phyloP scores from a whole-genome alignment of 2,329 filamentous ascomycete genomes.

The Emericellopsis atlantica region DNA sequence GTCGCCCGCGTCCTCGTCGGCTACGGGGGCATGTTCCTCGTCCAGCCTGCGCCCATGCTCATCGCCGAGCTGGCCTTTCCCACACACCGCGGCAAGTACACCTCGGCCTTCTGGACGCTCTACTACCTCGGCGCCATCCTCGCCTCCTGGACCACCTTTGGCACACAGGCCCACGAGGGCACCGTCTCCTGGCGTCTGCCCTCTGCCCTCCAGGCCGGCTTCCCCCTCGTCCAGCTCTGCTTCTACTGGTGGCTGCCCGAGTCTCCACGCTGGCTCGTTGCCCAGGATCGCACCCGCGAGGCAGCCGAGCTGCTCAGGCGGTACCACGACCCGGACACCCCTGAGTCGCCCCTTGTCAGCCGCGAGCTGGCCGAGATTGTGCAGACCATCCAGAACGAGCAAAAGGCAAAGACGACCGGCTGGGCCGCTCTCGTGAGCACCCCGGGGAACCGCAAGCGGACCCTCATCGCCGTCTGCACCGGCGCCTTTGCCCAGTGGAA shows the following conservation, averaged over 20 bases:
- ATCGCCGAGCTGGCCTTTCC: slow-evolving; percentile 17
- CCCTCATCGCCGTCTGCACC: slow-evolving; percentile 7
- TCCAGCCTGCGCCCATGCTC: slow-evolving; percentile 13
- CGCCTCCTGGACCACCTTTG: slow-evolving; percentile 10
- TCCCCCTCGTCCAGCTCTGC: slow-evolving; percentile 23
- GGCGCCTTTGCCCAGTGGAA: slow-evolving; percentile 4
- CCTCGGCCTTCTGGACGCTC: slow-evolving; percentile 9
- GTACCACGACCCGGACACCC: slow-evolving; percentile 29
- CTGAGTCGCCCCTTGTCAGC: slow-evolving; percentile 21
- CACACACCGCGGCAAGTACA: slow-evolving; percentile 14
- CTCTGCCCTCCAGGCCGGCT: slow-evolving; percentile 1
- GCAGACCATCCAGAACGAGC: slow-evolving; percentile 16
- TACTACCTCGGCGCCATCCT: slow-evolving; percentile 6
- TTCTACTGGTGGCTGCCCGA: slow-evolving; percentile 8
- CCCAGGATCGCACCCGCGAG: slow-evolving; percentile 17
- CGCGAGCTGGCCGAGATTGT: slow-evolving; percentile 28
- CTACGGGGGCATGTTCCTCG: slow-evolving; percentile 10
- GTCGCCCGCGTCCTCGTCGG: slow-evolving; percentile 14
- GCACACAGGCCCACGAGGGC: slow-evolving; percentile 4
- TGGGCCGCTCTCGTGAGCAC: slow-evolving; percentile 5
- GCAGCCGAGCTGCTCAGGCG: slow-evolving; percentile 22
- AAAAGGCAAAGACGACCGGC: slow-evolving; percentile 11
- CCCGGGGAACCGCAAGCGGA: slow-evolving; percentile 11
- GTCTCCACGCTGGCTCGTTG: slow-evolving; percentile 16
- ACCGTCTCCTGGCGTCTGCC: slow-evolving; percentile 5